phyloP scores from a whole-genome alignment of 2,329 filamentous ascomycete species.

The Coleophoma crateriformis region DNA sequence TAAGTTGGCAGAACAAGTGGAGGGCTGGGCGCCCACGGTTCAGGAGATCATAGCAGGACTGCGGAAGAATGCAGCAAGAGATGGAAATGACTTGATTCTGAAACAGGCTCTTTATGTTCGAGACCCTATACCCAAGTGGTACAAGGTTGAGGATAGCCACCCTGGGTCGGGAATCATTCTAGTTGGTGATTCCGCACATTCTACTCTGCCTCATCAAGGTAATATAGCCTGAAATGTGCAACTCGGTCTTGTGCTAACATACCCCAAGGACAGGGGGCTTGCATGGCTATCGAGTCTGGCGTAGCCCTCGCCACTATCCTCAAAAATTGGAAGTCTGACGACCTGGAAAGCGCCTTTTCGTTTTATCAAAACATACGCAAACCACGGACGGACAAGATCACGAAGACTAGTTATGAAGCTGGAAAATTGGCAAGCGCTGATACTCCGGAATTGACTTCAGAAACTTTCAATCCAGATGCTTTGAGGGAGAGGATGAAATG shows the following conservation, averaged over 20 bases:
- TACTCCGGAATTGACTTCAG: neutral
- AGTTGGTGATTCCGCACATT: constrained; percentile 6
- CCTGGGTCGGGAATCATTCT: constrained; percentile 1
- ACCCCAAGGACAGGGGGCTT: neutral
- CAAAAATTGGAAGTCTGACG: neutral
- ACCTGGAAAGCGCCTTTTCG: neutral
- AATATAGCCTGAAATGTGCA: no score
- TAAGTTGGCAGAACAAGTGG: neutral
- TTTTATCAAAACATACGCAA: neutral
- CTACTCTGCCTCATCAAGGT: constrained; percentile 5
- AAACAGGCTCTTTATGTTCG: neutral
- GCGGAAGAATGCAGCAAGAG: neutral
- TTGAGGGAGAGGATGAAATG: neutral
- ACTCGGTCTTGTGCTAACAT: neutral
- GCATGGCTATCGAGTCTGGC: neutral
- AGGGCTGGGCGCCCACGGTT: neutral
- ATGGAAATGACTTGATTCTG: neutral
- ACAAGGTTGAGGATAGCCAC: neutral
- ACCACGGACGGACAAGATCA: neutral
- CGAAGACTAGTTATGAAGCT: neutral
- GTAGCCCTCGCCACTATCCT: neutral
- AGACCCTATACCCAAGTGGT: neutral
- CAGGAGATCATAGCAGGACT: neutral
- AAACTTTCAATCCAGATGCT: neutral
- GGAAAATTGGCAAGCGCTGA: neutral